Evolutionary conservation across 306 rosid genomes (phyloP), one percentile per base, ranked within the genome.

Genomic region (Vigna nakashimae): DNA sequence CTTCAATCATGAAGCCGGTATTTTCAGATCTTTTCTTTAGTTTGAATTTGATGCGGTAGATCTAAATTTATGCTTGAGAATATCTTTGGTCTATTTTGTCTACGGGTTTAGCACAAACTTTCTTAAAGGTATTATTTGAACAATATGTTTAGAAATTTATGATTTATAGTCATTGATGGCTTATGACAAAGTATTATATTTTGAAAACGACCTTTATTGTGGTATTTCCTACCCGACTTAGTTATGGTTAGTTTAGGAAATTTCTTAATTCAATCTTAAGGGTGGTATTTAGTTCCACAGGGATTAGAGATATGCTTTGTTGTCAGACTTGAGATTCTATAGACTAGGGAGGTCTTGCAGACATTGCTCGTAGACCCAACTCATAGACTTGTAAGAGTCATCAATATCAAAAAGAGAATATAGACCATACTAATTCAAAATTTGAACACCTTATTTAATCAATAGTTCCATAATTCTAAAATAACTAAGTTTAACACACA

Each of bases 1-100:
- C 84, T 93, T 92, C 89, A 93, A 89, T 85, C 90, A 9, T 58
- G 99, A 96, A 87, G 98, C 99, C 66, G 99, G 99, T 96, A 86
- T 63, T 69, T 66, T 83, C 17, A 30, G 42, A 75, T 73, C 57
- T 63, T 80, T 10, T 67, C 49, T 69, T 72, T 76, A 71, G 63
- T 82, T 69, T 53, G 32, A 28, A 64, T 84, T 62, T 56, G 26
- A 51, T 28, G 59, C 57, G 7, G 49, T 65, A 24, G 73, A 56
- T 51, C 58, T 63, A 58, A 45, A 78, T 58, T 38, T 49, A 74
- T 70, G 48, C 76, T 62, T 59, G 49, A 74, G 75, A 52, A n/a
- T 74, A 45, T 68, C 32, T 72, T 26, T 38, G 43, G 32, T 59
- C 65, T 65, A 60, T 69, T 69, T 83, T 50, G 20, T 58, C 10